Evolutionary conservation across 140 eudicot species (phyloP).

Genomic region (Stevia rebaudiana): DNA sequence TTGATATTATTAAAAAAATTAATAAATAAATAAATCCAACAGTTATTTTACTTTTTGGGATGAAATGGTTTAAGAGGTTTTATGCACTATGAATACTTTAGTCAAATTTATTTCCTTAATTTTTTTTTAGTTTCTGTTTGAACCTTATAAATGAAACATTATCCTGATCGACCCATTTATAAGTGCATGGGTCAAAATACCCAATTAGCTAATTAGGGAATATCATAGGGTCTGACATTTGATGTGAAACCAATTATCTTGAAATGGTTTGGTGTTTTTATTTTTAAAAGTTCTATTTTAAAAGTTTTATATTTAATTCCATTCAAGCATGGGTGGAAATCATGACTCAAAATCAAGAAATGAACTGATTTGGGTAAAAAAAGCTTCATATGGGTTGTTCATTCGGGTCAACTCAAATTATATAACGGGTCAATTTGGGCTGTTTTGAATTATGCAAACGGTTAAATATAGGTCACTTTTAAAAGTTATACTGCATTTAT

Average conservation of each 20-base stretch:
- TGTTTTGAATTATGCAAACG: too few relatives aligned
- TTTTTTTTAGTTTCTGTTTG: neutral
- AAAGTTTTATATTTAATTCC: neutral
- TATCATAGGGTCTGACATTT: neutral
- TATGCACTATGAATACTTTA: neutral
- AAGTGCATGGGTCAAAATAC: neutral
- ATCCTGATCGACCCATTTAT: neutral
- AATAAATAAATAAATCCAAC: neutral
- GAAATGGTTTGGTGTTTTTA: neutral
- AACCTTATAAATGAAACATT: neutral
- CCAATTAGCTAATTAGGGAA: too few relatives aligned
- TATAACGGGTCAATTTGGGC: too few relatives aligned
- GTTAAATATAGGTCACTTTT: too few relatives aligned
- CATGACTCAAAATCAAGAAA: too few relatives aligned
- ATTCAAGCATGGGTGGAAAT: neutral
- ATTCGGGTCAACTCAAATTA: too few relatives aligned
- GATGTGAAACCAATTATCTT: neutral
- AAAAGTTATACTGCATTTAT: neutral
- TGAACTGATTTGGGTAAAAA: too few relatives aligned
- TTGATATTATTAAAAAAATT: neutral
- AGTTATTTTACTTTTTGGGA: neutral
- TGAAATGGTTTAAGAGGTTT: neutral
- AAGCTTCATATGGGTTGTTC: too few relatives aligned
- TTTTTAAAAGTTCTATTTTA: too few relatives aligned
- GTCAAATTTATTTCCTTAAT: neutral